Evolutionary conservation across 305 asterid genomes (phyloP).

Genomic region (Solanum hybrid): DNA sequence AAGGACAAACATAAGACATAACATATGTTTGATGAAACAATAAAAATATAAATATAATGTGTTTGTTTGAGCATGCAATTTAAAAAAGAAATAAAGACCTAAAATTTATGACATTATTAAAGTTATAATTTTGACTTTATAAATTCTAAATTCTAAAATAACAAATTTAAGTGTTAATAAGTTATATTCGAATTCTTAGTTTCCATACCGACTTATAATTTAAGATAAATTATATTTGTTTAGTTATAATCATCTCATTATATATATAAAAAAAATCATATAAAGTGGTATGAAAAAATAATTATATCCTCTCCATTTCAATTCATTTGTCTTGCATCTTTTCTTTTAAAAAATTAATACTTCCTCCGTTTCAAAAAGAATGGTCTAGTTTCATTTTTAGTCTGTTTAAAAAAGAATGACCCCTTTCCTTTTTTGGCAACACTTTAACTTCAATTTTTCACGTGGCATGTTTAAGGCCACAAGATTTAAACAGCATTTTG

Average conservation of each 20-base stretch:
- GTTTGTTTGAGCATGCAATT: background rate
- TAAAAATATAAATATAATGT: background rate
- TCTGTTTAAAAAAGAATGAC: too few species aligned
- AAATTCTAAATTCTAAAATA: background rate
- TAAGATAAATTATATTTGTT: background rate
- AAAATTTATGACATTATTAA: too few species aligned
- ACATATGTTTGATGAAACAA: background rate
- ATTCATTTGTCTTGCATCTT: too few species aligned
- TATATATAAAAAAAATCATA: too few species aligned
- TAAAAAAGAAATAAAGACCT: too few species aligned
- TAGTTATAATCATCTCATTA: background rate
- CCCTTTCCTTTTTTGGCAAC: too few species aligned
- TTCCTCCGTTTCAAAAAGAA: too few species aligned
- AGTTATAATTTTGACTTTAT: background rate
- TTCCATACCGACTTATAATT: background rate
- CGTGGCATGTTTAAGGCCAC: too few species aligned
- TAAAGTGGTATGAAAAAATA: background rate
- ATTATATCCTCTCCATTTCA: background rate
- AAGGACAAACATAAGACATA: background rate
- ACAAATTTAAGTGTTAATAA: background rate
- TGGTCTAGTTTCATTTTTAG: too few species aligned
- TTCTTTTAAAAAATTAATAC: too few species aligned
- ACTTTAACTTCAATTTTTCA: too few species aligned
- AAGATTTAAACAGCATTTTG: too few species aligned
- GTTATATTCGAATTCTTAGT: background rate